Evolutionary conservation across 75 land plant genomes (phyloP).

Genomic region (Azolla pinnata): DNA sequence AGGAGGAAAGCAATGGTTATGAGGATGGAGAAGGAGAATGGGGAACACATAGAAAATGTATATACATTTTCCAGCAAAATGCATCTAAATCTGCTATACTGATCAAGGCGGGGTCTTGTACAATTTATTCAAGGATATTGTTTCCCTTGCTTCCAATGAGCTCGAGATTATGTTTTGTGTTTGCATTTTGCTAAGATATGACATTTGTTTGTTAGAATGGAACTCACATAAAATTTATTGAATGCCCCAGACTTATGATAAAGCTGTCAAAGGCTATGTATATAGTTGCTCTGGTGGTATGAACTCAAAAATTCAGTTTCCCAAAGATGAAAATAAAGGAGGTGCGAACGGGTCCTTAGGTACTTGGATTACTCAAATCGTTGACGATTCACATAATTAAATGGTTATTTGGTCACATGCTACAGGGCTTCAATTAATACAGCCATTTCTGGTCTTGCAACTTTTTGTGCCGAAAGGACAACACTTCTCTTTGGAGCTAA

Average conservation of each 20-base stretch:
- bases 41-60: too few relatives aligned
- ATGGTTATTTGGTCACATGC: not conserved
- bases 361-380: not conserved
- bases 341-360: too few relatives aligned
- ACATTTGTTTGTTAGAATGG: not conserved
- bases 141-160: not conserved
- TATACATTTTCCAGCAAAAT: too few relatives aligned
- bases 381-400: not conserved
- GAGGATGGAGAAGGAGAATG: too few relatives aligned
- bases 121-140: not conserved
- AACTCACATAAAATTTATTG: too few relatives aligned
- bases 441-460: slow-evolving; percentile 29
- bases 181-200: not conserved
- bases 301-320: slow-evolving; percentile 29
- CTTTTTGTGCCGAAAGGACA: slow-evolving; percentile 23
- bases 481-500: slow-evolving; percentile 28
- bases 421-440: slow-evolving; percentile 25
- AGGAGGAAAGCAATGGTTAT: too few relatives aligned
- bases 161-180: not conserved
- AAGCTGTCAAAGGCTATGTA: slow-evolving; percentile 25
- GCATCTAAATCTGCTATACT: too few relatives aligned
- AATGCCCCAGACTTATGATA: slow-evolving; percentile 29
- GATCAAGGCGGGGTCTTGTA: too few relatives aligned
- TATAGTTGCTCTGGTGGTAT: slow-evolving; percentile 23
- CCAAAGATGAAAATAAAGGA: slow-evolving; percentile 32